Evolutionary conservation across 139 green algal genomes (phyloP), one percentile per base, ranked within the genome.

Genomic region (Desmodesmus armatus): DNA sequence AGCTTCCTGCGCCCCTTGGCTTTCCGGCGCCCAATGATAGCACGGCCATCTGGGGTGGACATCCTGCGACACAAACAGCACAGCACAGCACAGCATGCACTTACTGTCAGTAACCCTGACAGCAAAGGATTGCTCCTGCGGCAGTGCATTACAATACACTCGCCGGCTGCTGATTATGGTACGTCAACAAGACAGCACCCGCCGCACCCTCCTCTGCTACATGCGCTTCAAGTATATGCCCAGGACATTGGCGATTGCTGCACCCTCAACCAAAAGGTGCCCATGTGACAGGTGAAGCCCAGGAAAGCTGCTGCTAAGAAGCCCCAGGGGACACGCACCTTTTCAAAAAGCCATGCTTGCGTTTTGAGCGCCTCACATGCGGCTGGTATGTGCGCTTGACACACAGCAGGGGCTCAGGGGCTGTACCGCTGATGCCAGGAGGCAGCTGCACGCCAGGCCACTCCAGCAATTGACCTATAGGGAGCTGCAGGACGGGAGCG

Each of bases 261-360:
- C 15, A 41, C 63, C 25, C 19, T 27, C 29, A 1, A 23, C 29
- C 6, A 40, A 25, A 41, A 39, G 0, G 25, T 39, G 40, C 3
- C 13, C 47, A 58, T 58, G 70, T 58, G 40, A 35, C 13, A 62
- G 5, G 23, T 43, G 2, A 31, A 40, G 23, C 40, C 25, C 25
- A 11, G 27, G 35, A n/a, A n/a, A 13, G 15, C 7, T 31, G 67
- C 9, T 35, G 67, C 0, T 40, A 0, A 0, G 15, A 35, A 25
- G 29, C 13, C 5, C 39, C 11, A 65, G 31, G 31, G 44, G 21
- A 67, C 19, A 4, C 70, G 40, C 1, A 78, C 70, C 70, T 78
- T 60, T 78, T 78, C 23, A 78, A 39, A 87, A 97, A 97, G 47
- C 78, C 78, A 72, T 84, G 78, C 62, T 84, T 84, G 29, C 63